Conservation (phyloP, 805 yeast species). For the Sugiyamaella smithiae region DNA sequence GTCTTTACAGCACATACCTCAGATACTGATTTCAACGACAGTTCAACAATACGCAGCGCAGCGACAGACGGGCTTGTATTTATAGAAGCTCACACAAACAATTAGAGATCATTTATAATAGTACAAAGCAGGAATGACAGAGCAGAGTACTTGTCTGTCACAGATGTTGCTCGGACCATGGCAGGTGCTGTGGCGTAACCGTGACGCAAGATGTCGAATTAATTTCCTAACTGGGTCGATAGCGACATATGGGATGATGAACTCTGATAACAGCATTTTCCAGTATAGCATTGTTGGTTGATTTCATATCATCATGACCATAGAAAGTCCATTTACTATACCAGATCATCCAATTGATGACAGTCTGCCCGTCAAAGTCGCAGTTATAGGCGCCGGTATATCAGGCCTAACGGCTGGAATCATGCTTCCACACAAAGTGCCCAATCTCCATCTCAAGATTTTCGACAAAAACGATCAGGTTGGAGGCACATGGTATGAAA, state of each 20-base stretch:
- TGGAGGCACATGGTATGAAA: constrained; percentile 27
- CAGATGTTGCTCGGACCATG: too few relatives aligned
- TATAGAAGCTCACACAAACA: too few relatives aligned
- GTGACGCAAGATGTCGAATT: constrained; percentile 1
- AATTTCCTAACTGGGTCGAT: neutral
- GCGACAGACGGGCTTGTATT: too few relatives aligned
- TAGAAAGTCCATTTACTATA: constrained; percentile 9
- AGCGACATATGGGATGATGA: too few relatives aligned
- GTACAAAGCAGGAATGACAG: too few relatives aligned
- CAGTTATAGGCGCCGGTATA: constrained; percentile 31
- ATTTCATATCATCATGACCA: constrained; percentile 10
- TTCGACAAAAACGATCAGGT: constrained; percentile 20
- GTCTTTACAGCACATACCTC: too few relatives aligned
- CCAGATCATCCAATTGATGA: constrained; percentile 18
- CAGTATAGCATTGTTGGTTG: too few relatives aligned
- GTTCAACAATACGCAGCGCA: too few relatives aligned
- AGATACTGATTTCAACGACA: too few relatives aligned
- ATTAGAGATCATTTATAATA: too few relatives aligned
- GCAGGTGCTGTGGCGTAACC: constrained; percentile 1
- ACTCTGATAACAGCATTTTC: too few relatives aligned
- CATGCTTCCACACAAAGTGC: constrained; percentile 24
- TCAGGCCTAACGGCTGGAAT: constrained; percentile 29
- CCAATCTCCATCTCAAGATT: constrained; percentile 25
- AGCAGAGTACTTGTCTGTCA: too few relatives aligned
- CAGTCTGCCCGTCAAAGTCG: constrained; percentile 23